These are phyloP conservation scores for Dryadomyces quercivorus DNA, from an alignment of 2,329 filamentous ascomycete genomes.

Conservation along the genomic window DNA sequence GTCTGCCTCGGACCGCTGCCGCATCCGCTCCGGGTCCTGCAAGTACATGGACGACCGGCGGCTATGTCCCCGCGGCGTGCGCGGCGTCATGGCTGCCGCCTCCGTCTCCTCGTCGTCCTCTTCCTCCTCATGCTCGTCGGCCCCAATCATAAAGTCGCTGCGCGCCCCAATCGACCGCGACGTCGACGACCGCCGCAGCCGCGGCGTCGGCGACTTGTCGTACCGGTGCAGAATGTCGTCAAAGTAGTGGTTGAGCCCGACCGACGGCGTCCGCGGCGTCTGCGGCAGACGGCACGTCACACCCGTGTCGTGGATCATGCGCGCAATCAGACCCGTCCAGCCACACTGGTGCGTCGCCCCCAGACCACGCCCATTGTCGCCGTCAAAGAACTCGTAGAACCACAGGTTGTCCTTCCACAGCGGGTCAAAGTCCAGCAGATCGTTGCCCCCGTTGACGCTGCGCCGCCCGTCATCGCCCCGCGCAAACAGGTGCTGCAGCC, in stretches of 20 bases:
- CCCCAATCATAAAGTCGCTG: slow-evolving; percentile 50
- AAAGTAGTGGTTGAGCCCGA: slow-evolving; percentile 85
- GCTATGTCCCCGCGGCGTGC: slow-evolving; percentile 15
- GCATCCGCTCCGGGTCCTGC: slow-evolving; percentile 37
- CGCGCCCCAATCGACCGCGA: slow-evolving; percentile 72
- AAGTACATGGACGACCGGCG: slow-evolving; percentile 29
- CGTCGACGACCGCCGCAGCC: slow-evolving; percentile 67
- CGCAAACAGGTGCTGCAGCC: slow-evolving; percentile 82
- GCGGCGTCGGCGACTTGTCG: slow-evolving; percentile 28
- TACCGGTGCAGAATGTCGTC: slow-evolving; percentile 68
- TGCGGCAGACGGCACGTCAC: slow-evolving; percentile 84
- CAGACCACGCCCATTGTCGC: slow-evolving; percentile 76
- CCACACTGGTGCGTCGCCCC: slow-evolving; percentile 92
- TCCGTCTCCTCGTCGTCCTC: slow-evolving; percentile 29
- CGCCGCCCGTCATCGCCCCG: slow-evolving; percentile 74
- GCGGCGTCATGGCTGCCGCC: slow-evolving; percentile 26
- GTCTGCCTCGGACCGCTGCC: slow-evolving; percentile 43
- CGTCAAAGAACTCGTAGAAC: slow-evolving; percentile 98
- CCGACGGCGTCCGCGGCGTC: slow-evolving; percentile 77
- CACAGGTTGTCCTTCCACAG: slow-evolving; percentile 90
- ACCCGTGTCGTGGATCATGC: slow-evolving; percentile 95
- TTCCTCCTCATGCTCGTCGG: slow-evolving; percentile 30
- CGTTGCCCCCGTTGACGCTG: slow-evolving; percentile 75
- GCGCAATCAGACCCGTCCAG: slow-evolving; percentile 90
- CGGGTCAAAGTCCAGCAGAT: slow-evolving; percentile 80